phyloP scores from a whole-genome alignment of 2,329 filamentous ascomycete genomes.

The Cytospora piceae region DNA sequence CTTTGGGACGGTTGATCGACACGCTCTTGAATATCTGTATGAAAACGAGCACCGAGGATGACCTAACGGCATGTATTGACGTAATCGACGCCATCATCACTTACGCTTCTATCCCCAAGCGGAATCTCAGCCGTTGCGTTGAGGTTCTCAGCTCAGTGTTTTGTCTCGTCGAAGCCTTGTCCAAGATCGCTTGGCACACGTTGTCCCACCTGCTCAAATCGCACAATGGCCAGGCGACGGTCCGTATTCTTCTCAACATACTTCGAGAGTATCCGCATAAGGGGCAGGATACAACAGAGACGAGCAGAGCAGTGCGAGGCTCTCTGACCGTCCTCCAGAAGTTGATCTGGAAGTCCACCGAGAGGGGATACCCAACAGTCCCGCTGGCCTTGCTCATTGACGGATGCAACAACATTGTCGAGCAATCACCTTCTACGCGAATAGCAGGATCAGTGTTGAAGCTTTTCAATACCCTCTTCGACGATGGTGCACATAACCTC shows the following conservation, averaged over 20 bases:
- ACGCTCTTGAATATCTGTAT: slow-evolving; percentile 69
- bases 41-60: slow-evolving; percentile 65
- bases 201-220: slow-evolving; percentile 73
- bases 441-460: slow-evolving; percentile 52
- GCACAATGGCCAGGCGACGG: slow-evolving; percentile 71
- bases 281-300: slow-evolving; percentile 54
- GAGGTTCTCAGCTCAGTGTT: slow-evolving; percentile 75
- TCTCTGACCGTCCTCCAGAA: slow-evolving; percentile 66
- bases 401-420: slow-evolving; percentile 57
- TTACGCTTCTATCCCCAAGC: slow-evolving; percentile 69
- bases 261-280: slow-evolving; percentile 54
- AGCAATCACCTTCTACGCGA: slow-evolving; percentile 46
- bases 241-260: slow-evolving; percentile 67
- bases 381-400: slow-evolving; percentile 63
- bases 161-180: slow-evolving; percentile 63
- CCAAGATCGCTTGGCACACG: slow-evolving; percentile 70
- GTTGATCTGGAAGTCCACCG: slow-evolving; percentile 61
- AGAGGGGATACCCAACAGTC: slow-evolving; percentile 63
- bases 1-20: slow-evolving; percentile 64
- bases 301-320: slow-evolving; percentile 62
- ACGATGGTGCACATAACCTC: slow-evolving; percentile 54
- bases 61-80: slow-evolving; percentile 68
- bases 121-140: slow-evolving; percentile 67
- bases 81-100: slow-evolving; percentile 73
- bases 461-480: slow-evolving; percentile 60